Evolutionary conservation across 495 filamentous ascomycete species (phyloP).

Genomic region (Talaromyces liani): DNA sequence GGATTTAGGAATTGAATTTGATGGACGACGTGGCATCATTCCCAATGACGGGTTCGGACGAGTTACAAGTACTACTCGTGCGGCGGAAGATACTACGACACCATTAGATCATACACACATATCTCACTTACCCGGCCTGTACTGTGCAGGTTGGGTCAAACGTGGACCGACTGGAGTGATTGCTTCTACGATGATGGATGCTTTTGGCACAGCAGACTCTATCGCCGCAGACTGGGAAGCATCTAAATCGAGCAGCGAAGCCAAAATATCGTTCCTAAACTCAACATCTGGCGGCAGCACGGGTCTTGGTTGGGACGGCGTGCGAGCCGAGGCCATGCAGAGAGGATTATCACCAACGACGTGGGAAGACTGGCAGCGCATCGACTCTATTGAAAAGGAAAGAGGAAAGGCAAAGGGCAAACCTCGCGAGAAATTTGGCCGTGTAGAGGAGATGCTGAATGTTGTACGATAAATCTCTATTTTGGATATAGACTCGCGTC

Average conservation of each 20-base stretch:
- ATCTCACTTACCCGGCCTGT: slow-evolving; percentile 65
- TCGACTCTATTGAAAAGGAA: slow-evolving; percentile 70
- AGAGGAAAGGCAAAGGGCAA: slow-evolving; percentile 63
- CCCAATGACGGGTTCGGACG: slow-evolving; percentile 79
- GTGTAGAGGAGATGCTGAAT: slow-evolving; percentile 70
- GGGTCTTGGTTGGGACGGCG: slow-evolving; percentile 67
- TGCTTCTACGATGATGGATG: slow-evolving; percentile 92
- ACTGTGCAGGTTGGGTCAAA: slow-evolving; percentile 96
- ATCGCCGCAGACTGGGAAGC: slow-evolving; percentile 63
- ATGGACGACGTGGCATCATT: slow-evolving; percentile 63
- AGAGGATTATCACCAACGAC: slow-evolving; percentile 43
- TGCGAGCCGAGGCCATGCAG: slow-evolving; percentile 47
- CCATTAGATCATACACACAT: slow-evolving; percentile 29
- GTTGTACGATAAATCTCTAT: slow-evolving; percentile 29
- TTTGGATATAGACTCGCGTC: neutral
- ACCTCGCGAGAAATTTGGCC: slow-evolving; percentile 75
- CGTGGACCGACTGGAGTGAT: slow-evolving; percentile 92
- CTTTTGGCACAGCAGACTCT: slow-evolving; percentile 79
- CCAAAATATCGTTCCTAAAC: slow-evolving; percentile 39
- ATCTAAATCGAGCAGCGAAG: slow-evolving; percentile 14
- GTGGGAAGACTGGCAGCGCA: slow-evolving; percentile 82
- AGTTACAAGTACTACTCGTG: slow-evolving; percentile 38
- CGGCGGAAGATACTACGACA: slow-evolving; percentile 16
- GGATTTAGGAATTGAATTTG: slow-evolving; percentile 74
- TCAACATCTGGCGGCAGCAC: slow-evolving; percentile 27